phyloP scores from a whole-genome alignment of 495 filamentous ascomycete genomes.

The Penicillium simplicissimum region DNA sequence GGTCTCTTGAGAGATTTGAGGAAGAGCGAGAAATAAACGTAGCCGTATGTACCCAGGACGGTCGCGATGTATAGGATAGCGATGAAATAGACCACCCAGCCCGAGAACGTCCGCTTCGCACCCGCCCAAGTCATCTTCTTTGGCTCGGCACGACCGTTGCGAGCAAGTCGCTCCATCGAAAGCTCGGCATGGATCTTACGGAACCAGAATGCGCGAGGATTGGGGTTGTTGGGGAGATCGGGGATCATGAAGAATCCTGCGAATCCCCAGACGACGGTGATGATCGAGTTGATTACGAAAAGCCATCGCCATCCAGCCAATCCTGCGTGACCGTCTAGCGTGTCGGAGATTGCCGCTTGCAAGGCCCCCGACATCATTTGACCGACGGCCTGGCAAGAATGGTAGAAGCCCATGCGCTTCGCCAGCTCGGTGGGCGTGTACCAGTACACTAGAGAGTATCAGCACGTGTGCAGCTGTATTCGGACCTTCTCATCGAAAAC shows the following conservation, averaged over 20 bases:
- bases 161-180: constrained; percentile 30
- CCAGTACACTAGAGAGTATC: constrained; percentile 30
- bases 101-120: constrained; percentile 31
- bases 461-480: neutral
- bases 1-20: constrained; percentile 32
- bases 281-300: constrained; percentile 52
- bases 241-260: constrained; percentile 63
- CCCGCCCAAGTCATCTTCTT: constrained; percentile 34
- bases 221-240: constrained; percentile 34
- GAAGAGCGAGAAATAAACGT: constrained; percentile 35
- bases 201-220: constrained; percentile 37
- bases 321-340: constrained; percentile 55
- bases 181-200: constrained; percentile 30
- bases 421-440: constrained; percentile 45
- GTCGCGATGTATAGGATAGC: constrained; percentile 31
- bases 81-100: constrained; percentile 37
- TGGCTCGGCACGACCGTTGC: constrained; percentile 34
- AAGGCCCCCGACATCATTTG: constrained; percentile 38
- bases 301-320: constrained; percentile 70
- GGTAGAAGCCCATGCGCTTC: constrained; percentile 47
- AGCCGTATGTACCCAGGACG: constrained; percentile 35
- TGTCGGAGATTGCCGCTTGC: constrained; percentile 37
- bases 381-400: constrained; percentile 38
- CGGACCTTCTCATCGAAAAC: rapidly evolving
- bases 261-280: constrained; percentile 60